A percentile compares a stretch with the other conserved stretches of the same genome.
Conservation (phyloP, 768 basidiomycete species). For the Lepiota venenata region DNA sequence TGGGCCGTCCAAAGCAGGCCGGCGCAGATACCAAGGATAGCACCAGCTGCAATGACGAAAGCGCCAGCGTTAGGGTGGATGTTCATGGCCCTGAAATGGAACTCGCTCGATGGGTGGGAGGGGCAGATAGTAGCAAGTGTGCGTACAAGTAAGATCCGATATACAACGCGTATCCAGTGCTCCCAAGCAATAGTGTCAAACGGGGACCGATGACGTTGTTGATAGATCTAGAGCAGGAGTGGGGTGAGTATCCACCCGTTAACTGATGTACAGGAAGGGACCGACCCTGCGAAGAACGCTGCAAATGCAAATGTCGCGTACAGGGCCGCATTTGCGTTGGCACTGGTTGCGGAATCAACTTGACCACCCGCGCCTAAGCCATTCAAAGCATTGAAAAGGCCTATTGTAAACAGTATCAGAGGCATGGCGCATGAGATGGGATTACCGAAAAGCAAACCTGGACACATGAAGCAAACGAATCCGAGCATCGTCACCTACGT, state of each 20-base stretch:
- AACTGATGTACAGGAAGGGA: neutral
- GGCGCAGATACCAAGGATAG: conserved; percentile 69
- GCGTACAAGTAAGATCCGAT: conserved; percentile 70
- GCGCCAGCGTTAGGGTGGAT: conserved; percentile 57
- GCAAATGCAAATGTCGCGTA: conserved; percentile 52
- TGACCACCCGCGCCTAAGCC: conserved; percentile 82
- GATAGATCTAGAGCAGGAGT: conserved; percentile 48
- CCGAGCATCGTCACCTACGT: conserved; percentile 52
- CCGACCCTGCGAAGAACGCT: conserved; percentile 59
- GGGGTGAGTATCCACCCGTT: neutral
- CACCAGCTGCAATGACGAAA: conserved; percentile 72
- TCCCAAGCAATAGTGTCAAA: conserved; percentile 71
- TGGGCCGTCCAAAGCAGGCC: conserved; percentile 80
- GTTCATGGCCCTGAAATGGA: conserved; percentile 52
- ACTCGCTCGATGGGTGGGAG: neutral
- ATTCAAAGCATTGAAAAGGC: conserved; percentile 77
- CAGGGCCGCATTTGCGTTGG: conserved; percentile 67
- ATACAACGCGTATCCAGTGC: conserved; percentile 72
- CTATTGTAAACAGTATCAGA: conserved; percentile 28
- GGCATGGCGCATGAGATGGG: no score
- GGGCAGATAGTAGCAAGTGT: neutral
- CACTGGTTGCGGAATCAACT: conserved; percentile 58
- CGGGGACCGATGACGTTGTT: conserved; percentile 81
- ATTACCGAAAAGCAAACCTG: neutral
- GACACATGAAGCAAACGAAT: conserved; percentile 53